Conservation (phyloP, 352 stramenopile genomes). For the Phytophthora cryptogea region DNA sequence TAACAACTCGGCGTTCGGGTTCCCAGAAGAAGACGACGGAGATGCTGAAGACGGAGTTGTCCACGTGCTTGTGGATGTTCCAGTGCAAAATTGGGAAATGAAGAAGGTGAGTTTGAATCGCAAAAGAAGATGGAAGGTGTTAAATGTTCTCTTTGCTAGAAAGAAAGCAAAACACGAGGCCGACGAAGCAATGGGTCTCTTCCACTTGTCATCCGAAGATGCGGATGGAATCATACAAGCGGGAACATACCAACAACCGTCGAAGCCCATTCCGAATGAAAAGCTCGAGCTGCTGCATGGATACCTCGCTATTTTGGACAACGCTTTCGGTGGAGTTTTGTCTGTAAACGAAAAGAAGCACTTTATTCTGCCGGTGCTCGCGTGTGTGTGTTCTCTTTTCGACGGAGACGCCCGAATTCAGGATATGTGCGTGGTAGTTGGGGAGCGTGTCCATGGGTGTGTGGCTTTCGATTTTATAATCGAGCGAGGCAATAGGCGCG, state of each 20-base stretch:
- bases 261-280: slow-evolving; percentile 15
- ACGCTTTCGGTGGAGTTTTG: slow-evolving; percentile 13
- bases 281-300: slow-evolving; percentile 24
- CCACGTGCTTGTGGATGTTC: slow-evolving; percentile 1
- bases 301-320: slow-evolving; percentile 27
- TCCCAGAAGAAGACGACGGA: not conserved
- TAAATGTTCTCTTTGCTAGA: not conserved
- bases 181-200: not conserved
- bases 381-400: slow-evolving; percentile 12
- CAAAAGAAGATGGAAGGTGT: not conserved
- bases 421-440: not conserved
- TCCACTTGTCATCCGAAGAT: not conserved
- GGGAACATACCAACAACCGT: not conserved
- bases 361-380: slow-evolving; percentile 31
- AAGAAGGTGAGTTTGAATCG: not conserved
- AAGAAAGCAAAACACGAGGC: not conserved
- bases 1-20: not conserved
- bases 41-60: not conserved
- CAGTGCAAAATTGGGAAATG: not conserved
- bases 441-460: too few relatives aligned
- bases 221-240: not conserved
- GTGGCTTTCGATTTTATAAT: slow-evolving; percentile 33
- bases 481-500: slow-evolving; percentile 25
- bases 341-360: slow-evolving; percentile 26
- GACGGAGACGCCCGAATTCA: not conserved